These are phyloP conservation scores for Omphalea diandra DNA, from an alignment of 441 rosid genomes.

Conservation along the genomic window DNA sequence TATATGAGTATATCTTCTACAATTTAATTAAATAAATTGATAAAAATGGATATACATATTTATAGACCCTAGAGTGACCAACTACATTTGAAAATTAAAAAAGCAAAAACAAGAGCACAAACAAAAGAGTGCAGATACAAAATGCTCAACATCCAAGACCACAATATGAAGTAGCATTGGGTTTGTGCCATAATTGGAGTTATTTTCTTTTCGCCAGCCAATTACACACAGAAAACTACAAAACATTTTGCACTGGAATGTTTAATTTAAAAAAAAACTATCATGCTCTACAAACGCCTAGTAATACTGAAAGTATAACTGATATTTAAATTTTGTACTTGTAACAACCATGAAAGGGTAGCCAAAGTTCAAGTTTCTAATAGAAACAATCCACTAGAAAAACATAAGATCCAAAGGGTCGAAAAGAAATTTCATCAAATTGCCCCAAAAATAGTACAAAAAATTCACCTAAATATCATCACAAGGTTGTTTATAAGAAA, in stretches of 20 bases:
- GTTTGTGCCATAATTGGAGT: neutral
- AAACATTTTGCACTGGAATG: neutral
- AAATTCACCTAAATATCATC: too few species aligned
- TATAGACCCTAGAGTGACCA: too few species aligned
- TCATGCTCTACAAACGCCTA: too few species aligned
- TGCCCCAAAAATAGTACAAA: too few species aligned
- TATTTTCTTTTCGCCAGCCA: neutral
- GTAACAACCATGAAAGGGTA: neutral
- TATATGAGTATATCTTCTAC: too few species aligned
- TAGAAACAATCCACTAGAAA: neutral
- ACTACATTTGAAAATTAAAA: too few species aligned
- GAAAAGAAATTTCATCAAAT: too few species aligned
- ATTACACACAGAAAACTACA: neutral
- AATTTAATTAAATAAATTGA: too few species aligned
- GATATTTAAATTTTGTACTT: neutral
- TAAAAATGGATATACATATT: too few species aligned
- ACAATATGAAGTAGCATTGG: neutral
- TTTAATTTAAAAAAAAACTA: too few species aligned
- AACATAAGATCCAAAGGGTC: too few species aligned
- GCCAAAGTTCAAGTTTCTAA: neutral
- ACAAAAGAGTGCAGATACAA: neutral
- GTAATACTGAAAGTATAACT: neutral
- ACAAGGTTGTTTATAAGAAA: too few species aligned
- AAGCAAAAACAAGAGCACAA: conserved; percentile 8
- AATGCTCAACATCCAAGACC: neutral